A percentile compares a stretch with the other conserved stretches of the same genome.
These are phyloP conservation scores for Claviceps pusilla DNA, from an alignment of 2,329 filamentous ascomycete species.

Conservation along the genomic window DNA sequence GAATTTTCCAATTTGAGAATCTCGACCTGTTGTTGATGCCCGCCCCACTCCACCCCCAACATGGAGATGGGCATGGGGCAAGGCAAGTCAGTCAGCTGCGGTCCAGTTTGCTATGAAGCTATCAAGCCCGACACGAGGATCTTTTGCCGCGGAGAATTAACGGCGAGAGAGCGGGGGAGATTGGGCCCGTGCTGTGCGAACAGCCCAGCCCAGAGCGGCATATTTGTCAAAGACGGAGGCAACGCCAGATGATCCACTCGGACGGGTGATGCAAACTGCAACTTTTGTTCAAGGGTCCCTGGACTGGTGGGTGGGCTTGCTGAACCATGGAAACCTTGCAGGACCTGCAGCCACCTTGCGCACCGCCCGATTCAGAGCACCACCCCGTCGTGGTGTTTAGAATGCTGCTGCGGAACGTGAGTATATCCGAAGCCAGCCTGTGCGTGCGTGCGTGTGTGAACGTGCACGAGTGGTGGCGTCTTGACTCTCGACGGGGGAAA, in stretches of 20 bases:
- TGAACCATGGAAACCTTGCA: neutral
- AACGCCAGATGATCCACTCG: neutral
- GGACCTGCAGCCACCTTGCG: slow-evolving; percentile 1
- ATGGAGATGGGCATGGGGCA: neutral
- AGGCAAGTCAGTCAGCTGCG: slow-evolving; percentile 2
- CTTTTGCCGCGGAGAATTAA: neutral
- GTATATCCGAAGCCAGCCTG: neutral
- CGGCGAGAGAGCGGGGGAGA: neutral
- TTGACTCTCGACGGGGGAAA: neutral
- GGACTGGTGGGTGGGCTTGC: neutral
- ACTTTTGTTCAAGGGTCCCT: neutral
- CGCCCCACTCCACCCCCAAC: neutral
- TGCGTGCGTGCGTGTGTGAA: neutral
- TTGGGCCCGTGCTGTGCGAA: neutral
- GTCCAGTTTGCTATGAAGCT: neutral
- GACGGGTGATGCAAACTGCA: neutral
- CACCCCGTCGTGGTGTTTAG: neutral
- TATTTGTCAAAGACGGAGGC: neutral
- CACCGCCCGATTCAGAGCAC: neutral
- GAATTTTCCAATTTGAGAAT: slow-evolving; percentile 90
- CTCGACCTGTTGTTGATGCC: slow-evolving; percentile 53
- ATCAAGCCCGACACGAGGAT: neutral
- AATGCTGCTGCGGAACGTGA: neutral
- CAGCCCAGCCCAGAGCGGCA: neutral
- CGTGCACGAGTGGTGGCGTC: neutral